Percentiles rank a stretch among this genome's conserved stretches.
Evolutionary conservation across 192 early-diverging fungal species (phyloP).

Genomic region (Coemansia sp.): DNA sequence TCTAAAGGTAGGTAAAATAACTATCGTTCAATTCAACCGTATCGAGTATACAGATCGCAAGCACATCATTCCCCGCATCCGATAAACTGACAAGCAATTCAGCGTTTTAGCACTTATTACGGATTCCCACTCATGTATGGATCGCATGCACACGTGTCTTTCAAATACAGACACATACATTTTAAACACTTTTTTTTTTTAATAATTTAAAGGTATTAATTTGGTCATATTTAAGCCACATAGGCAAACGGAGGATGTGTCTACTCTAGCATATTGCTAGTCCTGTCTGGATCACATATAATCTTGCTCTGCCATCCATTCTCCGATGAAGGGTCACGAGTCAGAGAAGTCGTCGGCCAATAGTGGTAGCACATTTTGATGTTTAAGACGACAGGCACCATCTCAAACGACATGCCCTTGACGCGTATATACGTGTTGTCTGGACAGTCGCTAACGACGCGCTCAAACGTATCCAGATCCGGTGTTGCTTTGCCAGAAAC

Average conservation of each 20-base stretch:
- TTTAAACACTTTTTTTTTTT: too few species aligned
- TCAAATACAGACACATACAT: too few species aligned
- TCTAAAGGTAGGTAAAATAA: too few species aligned
- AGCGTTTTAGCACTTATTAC: too few species aligned
- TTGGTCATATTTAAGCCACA: too few species aligned
- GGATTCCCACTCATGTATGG: too few species aligned
- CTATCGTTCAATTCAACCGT: too few species aligned
- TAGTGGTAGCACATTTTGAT: conserved; percentile 73
- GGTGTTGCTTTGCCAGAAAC: conserved; percentile 59
- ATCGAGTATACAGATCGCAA: too few species aligned
- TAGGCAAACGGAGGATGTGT: not conserved
- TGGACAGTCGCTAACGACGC: conserved; percentile 55
- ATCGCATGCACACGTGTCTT: too few species aligned
- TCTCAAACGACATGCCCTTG: conserved; percentile 23
- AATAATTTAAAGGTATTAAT: too few species aligned
- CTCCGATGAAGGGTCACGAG: not conserved
- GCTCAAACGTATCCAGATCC: conserved; percentile 62
- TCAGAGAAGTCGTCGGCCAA: conserved; percentile 63
- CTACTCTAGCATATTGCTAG: not conserved
- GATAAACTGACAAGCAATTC: too few species aligned
- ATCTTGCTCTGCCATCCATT: not conserved
- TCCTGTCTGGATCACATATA: not conserved
- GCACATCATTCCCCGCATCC: too few species aligned
- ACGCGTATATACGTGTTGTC: conserved; percentile 54
- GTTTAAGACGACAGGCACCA: conserved; percentile 59